A percentile compares a stretch with the other conserved stretches of the same genome.
Conservation (phyloP, 176 grass and related monocot genomes). For the Musa itinerans region DNA sequence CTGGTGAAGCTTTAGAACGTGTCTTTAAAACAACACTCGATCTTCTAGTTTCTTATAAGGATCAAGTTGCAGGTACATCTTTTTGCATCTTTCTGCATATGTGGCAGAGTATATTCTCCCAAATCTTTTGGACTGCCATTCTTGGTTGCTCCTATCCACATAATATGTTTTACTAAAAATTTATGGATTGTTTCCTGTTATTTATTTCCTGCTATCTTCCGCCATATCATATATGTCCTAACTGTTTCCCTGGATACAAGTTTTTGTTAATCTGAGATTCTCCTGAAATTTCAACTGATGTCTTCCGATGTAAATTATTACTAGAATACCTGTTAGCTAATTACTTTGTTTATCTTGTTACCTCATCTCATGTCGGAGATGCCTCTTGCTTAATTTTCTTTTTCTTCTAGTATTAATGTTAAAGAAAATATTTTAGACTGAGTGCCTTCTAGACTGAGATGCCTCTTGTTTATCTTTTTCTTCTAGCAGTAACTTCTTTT, state of each 20-base stretch:
- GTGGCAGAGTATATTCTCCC: not conserved
- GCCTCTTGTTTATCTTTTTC: too few species aligned
- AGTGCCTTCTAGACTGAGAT: too few species aligned
- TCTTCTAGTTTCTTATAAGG: slow-evolving; percentile 70
- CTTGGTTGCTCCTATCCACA: not conserved
- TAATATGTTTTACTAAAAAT: not conserved
- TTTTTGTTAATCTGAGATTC: too few species aligned
- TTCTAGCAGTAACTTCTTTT: not conserved
- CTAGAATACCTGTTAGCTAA: too few species aligned
- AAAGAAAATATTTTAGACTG: not conserved
- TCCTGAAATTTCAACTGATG: too few species aligned
- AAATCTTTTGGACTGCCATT: not conserved
- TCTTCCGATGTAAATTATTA: too few species aligned
- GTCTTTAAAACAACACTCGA: slow-evolving; percentile 87
- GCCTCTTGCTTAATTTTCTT: too few species aligned
- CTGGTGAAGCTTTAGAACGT: slow-evolving; percentile 62
- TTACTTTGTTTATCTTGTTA: too few species aligned
- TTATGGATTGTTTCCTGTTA: not conserved
- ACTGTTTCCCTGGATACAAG: too few species aligned
- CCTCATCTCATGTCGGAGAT: too few species aligned
- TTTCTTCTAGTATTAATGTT: too few species aligned
- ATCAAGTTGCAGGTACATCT: slow-evolving; percentile 77
- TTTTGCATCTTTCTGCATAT: not conserved
- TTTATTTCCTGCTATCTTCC: not conserved
- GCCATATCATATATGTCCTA: too few species aligned